A percentile compares a stretch with the other conserved stretches of the same genome.
Evolutionary conservation across 1,284 basidiomycete genomes (phyloP).

Genomic region (Ustilago bromivora): DNA sequence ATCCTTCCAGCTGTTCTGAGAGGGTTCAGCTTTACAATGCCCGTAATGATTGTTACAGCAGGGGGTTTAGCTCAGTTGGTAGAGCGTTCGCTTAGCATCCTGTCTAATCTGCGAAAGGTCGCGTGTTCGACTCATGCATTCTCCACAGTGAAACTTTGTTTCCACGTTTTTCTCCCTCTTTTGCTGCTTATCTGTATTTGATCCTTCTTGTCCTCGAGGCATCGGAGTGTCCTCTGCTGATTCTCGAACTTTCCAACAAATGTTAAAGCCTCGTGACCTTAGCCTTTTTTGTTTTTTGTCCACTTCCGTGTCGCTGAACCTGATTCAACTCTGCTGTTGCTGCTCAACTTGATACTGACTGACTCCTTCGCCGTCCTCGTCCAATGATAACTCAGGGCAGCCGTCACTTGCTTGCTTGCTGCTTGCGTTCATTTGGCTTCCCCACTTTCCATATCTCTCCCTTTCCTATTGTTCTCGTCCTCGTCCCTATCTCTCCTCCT

Average conservation of each 20-base stretch:
- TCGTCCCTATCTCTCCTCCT: background rate
- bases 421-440: background rate
- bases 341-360: conserved; percentile 1
- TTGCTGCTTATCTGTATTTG: background rate
- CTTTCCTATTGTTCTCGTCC: background rate
- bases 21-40: background rate
- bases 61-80: conserved; percentile 62
- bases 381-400: background rate
- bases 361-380: background rate
- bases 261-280: conserved; percentile 28
- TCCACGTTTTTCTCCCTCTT: background rate
- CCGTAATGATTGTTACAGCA: too few relatives aligned
- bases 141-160: conserved; percentile 27
- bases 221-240: conserved; percentile 16
- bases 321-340: background rate
- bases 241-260: conserved; percentile 5
- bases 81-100: conserved; percentile 60
- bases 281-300: background rate
- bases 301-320: background rate
- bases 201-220: background rate
- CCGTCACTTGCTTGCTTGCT: background rate
- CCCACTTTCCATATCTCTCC: conserved; percentile 5
- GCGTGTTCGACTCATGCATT: conserved; percentile 62
- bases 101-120: conserved; percentile 55
- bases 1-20: background rate